These are phyloP conservation scores for Kitagawia praeruptora DNA, from an alignment of 129 eudicot genomes.

Conservation along the genomic window DNA sequence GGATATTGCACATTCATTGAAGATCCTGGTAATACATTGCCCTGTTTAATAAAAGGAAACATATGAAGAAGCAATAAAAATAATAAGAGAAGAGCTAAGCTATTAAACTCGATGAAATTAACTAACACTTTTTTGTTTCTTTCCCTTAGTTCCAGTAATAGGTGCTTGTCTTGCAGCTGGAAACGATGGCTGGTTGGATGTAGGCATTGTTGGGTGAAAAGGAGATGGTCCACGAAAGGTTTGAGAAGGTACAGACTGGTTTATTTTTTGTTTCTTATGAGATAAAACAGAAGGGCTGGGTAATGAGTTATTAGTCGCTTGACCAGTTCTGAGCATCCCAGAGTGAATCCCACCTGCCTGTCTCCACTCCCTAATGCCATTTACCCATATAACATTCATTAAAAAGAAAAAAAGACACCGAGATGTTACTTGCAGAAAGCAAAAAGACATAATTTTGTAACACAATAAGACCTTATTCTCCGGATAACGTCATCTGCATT, in stretches of 20 bases:
- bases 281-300: conserved; percentile 80
- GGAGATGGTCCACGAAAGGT: conserved; percentile 71
- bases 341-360: conserved; percentile 57
- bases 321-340: conserved; percentile 43
- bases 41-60: background rate
- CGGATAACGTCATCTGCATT: conserved; percentile 66
- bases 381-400: conserved; percentile 11
- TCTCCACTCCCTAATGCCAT: conserved; percentile 77
- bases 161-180: conserved; percentile 68
- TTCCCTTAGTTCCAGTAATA: conserved; percentile 42
- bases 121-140: conserved; percentile 71
- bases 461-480: conserved; percentile 62
- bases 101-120: background rate
- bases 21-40: conserved; percentile 44
- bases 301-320: conserved; percentile 51
- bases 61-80: background rate
- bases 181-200: conserved; percentile 51
- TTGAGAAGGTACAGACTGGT: conserved; percentile 51
- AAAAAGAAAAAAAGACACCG: conserved; percentile 1
- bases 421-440: background rate
- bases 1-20: conserved; percentile 46
- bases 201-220: conserved; percentile 44
- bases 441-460: conserved; percentile 7
- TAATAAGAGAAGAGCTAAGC: background rate
- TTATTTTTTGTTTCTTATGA: conserved; percentile 74